Evolutionary conservation across 202 grass and related monocot species (phyloP), one percentile per base, ranked within the genome.

Genomic region (Panicum hallii): DNA sequence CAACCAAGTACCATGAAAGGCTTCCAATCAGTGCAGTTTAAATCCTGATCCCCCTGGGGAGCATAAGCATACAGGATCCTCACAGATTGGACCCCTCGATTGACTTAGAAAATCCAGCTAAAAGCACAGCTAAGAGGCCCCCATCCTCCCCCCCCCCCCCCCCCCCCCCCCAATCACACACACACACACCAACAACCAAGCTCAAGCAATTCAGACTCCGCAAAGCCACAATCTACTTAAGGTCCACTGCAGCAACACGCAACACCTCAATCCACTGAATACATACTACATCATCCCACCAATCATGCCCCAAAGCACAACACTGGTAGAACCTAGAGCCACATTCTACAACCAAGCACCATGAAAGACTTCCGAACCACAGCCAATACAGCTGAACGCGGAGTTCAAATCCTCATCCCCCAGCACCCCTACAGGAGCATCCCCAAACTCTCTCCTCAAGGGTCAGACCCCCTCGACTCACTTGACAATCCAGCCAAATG

Each of bases 201-300:
- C 36, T 81, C 48, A 11, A 57, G 9, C 30, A 52, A 22, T 79
- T 67, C 8, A 26, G 36, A 17, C 34, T 43, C 49, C 34, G 20
- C n/a, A 75, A 41, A 68, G 49, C 16, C 32, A 68, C 23, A 77
- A 68, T 12, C 66, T 63, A 64, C 72, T 64, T 71, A 71, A 71
- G 26, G 56, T 49, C 47, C 13, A 4, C 28, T 2, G 23, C 22
- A 46, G 45, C 65, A 78, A 40, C 5, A 6, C 17, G 34, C 32
- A 76, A 69, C 28, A 81, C n/a, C 63, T 82, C 52, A 77, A 77
- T 52, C 42, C 42, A 69, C 15, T 49, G 68, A 60, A 63, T 32
- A 52, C 55, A 53, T 61, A 63, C 17, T 54, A 70, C 36, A 60
- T 78, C 58, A 72, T 57, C 40, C 17, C 14, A 19, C 20, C 65